Base-by-base conservation (phyloP, 2,329 filamentous ascomycete species). In the Diaporthe amygdali region DNA sequence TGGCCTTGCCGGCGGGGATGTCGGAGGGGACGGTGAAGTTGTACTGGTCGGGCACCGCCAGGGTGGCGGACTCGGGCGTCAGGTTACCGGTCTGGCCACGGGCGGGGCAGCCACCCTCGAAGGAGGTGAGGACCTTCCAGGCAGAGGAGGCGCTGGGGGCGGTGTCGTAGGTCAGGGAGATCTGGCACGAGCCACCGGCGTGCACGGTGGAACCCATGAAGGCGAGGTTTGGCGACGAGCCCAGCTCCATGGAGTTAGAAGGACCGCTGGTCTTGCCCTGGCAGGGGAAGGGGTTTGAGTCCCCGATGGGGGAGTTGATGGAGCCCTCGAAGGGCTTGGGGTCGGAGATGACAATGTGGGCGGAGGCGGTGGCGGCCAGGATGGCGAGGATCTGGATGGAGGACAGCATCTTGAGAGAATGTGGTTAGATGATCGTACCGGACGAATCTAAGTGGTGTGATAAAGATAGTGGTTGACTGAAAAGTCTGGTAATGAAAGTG, bases 101-200 rank as follows among this genome's bases (percentile, higher is more conserved):
- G 52, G 80, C 78, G 30, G 88, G 87, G 75, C 87, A 90, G 78
- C 84, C 83, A 55, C 88, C 88, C 76, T 89, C 81, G 77, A 85
- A 88, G 74, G 87, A 89, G 77, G 88, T 81, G 74, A 90, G 85
- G 84, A 94, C 93, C 44, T 30, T 49, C 59, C 59, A 64, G 44
- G 44, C n/a, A 0, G 59, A 64, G 72, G 87, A 90, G 84, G 93
- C 95, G 25, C 88, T 89, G 68, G 84, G 81, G 59, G 92, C 93
- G 73, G 89, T 84, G 83, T 96, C 92, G 81, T 92, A 94, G 41
- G 91, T 93, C 41, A 96, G 84, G 3, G 91, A 89, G 61, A 94
- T 84, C 82, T 96, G 94, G 82, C 93, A 95, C 12, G 91, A 93
- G 51, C 93, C 93, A 47, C 93, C 93, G 49, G 85, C 84, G 82